phyloP scores from a whole-genome alignment of 2,329 filamentous ascomycete genomes.

The Talaromyces rugulosus region DNA sequence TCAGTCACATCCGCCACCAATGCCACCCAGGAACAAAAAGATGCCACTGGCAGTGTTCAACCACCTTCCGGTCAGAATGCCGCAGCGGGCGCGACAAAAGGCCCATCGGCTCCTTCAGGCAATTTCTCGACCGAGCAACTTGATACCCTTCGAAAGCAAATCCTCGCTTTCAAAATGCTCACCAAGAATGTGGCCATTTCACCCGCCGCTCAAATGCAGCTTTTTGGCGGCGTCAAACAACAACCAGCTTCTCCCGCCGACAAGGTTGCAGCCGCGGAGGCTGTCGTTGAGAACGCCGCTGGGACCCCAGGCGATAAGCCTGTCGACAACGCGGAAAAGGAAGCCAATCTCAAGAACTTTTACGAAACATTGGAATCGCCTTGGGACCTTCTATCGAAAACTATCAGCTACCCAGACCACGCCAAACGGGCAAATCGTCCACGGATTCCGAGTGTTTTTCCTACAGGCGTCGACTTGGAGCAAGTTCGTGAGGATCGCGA shows the following conservation, averaged over 20 bases:
- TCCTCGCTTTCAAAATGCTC: conserved; percentile 84
- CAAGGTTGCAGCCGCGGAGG: conserved; percentile 28
- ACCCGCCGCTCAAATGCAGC: conserved; percentile 70
- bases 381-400: conserved; percentile 53
- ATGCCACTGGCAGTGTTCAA: conserved; percentile 10
- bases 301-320: conserved; percentile 34
- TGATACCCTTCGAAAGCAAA: conserved; percentile 74
- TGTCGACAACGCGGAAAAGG: conserved; percentile 19
- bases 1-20: conserved; percentile 29
- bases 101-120: conserved; percentile 33
- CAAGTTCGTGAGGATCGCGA: conserved; percentile 83
- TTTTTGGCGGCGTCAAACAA: conserved; percentile 60
- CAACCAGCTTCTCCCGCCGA: conserved; percentile 35
- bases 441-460: conserved; percentile 83
- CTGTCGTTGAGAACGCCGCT: conserved; percentile 30
- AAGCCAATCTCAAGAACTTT: conserved; percentile 30
- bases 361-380: conserved; percentile 76
- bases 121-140: conserved; percentile 78
- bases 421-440: conserved; percentile 68
- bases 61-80: conserved; percentile 16
- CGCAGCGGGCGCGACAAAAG: conserved; percentile 23
- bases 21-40: conserved; percentile 7
- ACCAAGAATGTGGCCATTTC: conserved; percentile 84
- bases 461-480: conserved; percentile 81
- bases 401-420: conserved; percentile 78